Evolutionary conservation across 305 asterid genomes (phyloP).

Genomic region (Fraxinus floribunda): DNA sequence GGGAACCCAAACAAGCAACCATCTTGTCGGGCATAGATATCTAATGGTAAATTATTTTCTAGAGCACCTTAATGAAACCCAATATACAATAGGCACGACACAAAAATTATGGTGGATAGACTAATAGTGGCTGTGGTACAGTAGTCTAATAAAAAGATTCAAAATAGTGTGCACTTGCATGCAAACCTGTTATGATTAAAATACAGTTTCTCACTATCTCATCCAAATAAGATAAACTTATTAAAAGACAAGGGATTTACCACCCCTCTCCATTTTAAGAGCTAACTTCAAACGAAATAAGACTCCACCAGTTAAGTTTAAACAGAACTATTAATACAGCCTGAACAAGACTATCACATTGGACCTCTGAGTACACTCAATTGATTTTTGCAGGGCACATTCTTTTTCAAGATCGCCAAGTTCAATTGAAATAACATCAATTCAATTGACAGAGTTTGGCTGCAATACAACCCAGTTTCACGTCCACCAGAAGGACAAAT

Average conservation of each 20-base stretch:
- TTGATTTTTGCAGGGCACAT: too few relatives aligned
- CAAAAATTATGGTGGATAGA: not conserved
- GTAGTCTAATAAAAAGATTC: not conserved
- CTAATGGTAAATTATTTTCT: not conserved
- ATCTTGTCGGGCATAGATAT: not conserved
- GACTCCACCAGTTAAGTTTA: not conserved
- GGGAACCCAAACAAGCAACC: not conserved
- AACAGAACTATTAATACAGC: too few relatives aligned
- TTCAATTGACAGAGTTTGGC: not conserved
- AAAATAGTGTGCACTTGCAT: not conserved
- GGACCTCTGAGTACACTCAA: not conserved
- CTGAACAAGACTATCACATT: not conserved
- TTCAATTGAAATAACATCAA: not conserved
- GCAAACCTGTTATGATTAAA: not conserved
- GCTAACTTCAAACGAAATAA: not conserved
- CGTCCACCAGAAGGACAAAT: not conserved
- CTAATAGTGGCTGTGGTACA: not conserved
- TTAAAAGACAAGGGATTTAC: not conserved
- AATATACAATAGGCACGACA: too few relatives aligned
- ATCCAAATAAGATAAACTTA: not conserved
- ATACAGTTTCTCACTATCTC: not conserved
- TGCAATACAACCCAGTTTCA: not conserved
- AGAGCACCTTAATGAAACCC: not conserved
- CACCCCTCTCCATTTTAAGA: not conserved
- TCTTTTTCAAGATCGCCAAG: not conserved